Evolutionary conservation across 306 rosid genomes (phyloP).

Genomic region (Carpinus fangiana): DNA sequence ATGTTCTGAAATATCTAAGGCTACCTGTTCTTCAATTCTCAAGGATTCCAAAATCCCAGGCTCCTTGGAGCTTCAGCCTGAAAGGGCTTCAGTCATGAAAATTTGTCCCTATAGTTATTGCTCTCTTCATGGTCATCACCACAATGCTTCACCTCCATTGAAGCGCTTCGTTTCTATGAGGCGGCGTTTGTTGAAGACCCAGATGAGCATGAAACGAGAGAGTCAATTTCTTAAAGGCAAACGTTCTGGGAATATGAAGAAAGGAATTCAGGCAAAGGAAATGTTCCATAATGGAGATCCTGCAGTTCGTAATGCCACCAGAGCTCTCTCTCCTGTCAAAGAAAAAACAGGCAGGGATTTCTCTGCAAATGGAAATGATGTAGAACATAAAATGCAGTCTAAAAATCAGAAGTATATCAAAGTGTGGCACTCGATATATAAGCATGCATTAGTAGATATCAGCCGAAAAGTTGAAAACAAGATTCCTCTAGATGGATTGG

Average conservation of each 20-base stretch:
- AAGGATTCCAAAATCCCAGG: constrained; percentile 67
- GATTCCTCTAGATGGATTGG: constrained; percentile 29
- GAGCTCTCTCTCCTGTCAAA: constrained; percentile 16
- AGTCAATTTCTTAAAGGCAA: constrained; percentile 32
- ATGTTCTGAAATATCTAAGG: constrained; percentile 38
- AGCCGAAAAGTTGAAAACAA: constrained; percentile 34
- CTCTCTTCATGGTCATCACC: constrained; percentile 87
- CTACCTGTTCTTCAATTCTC: constrained; percentile 78
- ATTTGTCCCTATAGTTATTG: constrained; percentile 77
- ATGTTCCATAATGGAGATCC: constrained; percentile 26
- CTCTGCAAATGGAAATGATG: constrained; percentile 18
- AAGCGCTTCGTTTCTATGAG: constrained; percentile 70
- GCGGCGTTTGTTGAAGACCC: constrained; percentile 56
- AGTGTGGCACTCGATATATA: constrained; percentile 85
- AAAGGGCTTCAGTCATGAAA: constrained; percentile 33
- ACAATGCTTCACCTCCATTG: constrained; percentile 51
- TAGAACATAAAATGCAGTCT: constrained; percentile 27
- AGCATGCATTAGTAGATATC: constrained; percentile 56
- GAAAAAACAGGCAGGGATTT: constrained; percentile 28
- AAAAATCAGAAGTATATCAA: constrained; percentile 55
- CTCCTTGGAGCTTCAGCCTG: constrained; percentile 36
- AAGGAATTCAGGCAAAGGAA: constrained; percentile 35
- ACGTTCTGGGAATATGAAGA: constrained; percentile 43
- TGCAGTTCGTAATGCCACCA: constrained; percentile 17
- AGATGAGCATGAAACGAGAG: constrained; percentile 41